Evolutionary conservation across 2,329 filamentous ascomycete species (phyloP).

Genomic region (Exophiala sideris): DNA sequence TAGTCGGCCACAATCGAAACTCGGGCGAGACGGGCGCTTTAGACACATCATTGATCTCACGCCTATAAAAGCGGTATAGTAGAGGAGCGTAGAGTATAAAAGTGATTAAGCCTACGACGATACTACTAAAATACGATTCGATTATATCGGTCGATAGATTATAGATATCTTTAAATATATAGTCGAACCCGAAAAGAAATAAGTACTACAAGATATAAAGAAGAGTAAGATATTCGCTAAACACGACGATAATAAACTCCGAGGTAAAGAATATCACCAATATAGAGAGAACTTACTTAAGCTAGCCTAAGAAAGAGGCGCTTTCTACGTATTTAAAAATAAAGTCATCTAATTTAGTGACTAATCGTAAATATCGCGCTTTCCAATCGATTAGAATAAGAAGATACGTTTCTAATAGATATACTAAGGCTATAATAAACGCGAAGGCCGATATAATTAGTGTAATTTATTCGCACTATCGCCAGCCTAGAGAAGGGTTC

Average conservation of each 20-base stretch:
- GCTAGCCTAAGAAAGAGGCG: not conserved
- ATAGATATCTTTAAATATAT: slow-evolving; percentile 51
- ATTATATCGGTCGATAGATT: slow-evolving; percentile 43
- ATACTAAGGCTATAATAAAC: slow-evolving; percentile 37
- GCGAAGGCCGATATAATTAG: slow-evolving; percentile 36
- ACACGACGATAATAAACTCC: not conserved
- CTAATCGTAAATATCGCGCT: slow-evolving; percentile 37
- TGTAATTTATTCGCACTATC: slow-evolving; percentile 46
- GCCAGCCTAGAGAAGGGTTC: slow-evolving; percentile 39
- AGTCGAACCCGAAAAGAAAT: slow-evolving; percentile 41
- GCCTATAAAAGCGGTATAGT: slow-evolving; percentile 45
- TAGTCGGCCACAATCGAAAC: slow-evolving; percentile 52
- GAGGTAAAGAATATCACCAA: slow-evolving; percentile 30
- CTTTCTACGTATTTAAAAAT: slow-evolving; percentile 29
- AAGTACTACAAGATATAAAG: not conserved
- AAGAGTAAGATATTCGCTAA: slow-evolving; percentile 30
- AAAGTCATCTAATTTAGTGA: slow-evolving; percentile 46
- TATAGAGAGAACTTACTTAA: slow-evolving; percentile 10
- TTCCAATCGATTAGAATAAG: slow-evolving; percentile 46
- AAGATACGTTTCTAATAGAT: slow-evolving; percentile 51
- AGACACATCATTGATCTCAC: not conserved
- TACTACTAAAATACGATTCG: slow-evolving; percentile 47
- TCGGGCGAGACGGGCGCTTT: slow-evolving; percentile 55
- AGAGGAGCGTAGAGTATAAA: slow-evolving; percentile 41
- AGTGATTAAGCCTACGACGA: slow-evolving; percentile 42